Evolutionary conservation across 106 monocot genomes (phyloP), one percentile per base, ranked within the genome.

Genomic region (Platanthera zijinensis): DNA sequence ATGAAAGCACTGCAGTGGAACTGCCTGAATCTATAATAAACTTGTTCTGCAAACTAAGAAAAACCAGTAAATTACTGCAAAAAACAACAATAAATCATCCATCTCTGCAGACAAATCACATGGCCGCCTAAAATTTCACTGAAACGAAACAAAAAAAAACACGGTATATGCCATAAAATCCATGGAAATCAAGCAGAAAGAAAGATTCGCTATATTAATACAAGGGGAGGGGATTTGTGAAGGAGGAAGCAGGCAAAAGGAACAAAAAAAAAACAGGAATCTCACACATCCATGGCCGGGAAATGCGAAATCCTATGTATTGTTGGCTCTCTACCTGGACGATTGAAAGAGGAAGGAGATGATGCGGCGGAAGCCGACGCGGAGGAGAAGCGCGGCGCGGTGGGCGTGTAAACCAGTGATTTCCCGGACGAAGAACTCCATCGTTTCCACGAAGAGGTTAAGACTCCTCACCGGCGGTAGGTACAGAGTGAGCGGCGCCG

Each of bases 401-500:
- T 74, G 56, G 8, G 82, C 74, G 76, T 82, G 12, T 11, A 69
- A 77, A 4, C 63, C 74, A 12, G 70, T 73, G 14, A 79, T 78
- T 71, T 89, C 82, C 73, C 84, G 57, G 28, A 81, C 70, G 59
- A 95, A 78, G 2, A 47, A 73, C 84, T 95, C 87, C 28, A 95
- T 21, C 19, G 86, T 79, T 19, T 81, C 87, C 64, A 91, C 86
- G 81, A 95, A 91, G 4, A 79, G 87, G 78, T 83, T 95, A 28
- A 95, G 84, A 73, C 85, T 83, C 84, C 95, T 72, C 76, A 95
- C 83, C 77, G 95, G 91, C 72, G 95, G 95, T 66, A 95, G 75
- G 83, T 91, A 95, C 47, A 95, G 84, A 61, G 83, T 91, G 81
- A 95, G 82, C 67, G 95, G 95, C 80, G 89, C 91, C 78, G 95